These are phyloP conservation scores for Coemansia aciculifera DNA, from an alignment of 192 early-diverging fungal genomes.

Conservation along the genomic window DNA sequence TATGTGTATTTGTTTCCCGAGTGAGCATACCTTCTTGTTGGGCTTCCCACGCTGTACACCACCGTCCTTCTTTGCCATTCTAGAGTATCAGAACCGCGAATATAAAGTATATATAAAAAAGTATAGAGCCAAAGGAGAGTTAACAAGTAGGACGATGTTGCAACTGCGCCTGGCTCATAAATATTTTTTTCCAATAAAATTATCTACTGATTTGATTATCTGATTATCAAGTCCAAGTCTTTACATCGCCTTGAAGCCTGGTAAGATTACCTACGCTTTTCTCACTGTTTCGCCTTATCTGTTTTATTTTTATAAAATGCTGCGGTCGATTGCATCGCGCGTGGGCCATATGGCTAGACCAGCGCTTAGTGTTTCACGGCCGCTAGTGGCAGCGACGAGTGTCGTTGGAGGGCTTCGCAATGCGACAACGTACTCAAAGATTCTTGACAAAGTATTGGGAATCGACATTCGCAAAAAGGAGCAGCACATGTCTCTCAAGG, in stretches of 20 bases:
- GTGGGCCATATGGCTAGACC: constrained; percentile 4
- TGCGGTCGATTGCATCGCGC: constrained; percentile 7
- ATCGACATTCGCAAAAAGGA: constrained; percentile 32
- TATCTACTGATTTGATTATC: constrained; percentile 4
- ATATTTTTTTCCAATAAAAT: constrained; percentile 11
- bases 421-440: constrained; percentile 29
- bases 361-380: background rate
- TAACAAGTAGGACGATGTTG: background rate
- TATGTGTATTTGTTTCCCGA: background rate
- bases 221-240: background rate
- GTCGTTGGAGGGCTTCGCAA: constrained; percentile 19
- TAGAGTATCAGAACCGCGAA: background rate
- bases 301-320: background rate
- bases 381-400: background rate
- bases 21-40: constrained; percentile 5
- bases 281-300: background rate
- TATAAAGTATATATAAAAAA: background rate
- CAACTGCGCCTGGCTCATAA: background rate
- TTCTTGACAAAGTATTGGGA: constrained; percentile 52
- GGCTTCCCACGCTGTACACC: constrained; percentile 15
- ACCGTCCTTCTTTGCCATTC: constrained; percentile 23
- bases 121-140: background rate
- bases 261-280: background rate
- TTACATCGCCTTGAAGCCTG: background rate
- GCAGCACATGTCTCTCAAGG: constrained; percentile 13